Percentiles rank a stretch among this genome's conserved stretches.
Conservation (phyloP, 345 rosid species). For the Leavenworthia alabamica region DNA sequence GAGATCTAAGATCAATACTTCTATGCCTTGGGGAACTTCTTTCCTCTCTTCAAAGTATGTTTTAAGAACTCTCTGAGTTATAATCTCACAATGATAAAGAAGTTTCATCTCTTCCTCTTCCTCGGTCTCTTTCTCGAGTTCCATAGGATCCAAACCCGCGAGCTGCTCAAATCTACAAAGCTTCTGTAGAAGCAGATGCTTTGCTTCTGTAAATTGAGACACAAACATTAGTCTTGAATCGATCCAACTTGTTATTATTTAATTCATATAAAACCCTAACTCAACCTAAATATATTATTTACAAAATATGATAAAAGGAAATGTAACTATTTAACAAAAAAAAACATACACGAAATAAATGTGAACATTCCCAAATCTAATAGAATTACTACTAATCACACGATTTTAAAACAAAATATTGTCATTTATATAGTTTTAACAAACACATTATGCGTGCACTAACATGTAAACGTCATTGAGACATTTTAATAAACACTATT, state of each 20-base stretch:
- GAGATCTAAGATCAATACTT: constrained; percentile 55
- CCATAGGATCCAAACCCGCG: constrained; percentile 69
- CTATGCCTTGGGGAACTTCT: constrained; percentile 47
- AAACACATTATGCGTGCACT: background rate
- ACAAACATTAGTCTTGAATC: constrained; percentile 1
- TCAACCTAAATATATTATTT: background rate
- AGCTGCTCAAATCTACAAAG: constrained; percentile 74
- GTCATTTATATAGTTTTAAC: background rate
- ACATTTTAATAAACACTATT: constrained; percentile 1
- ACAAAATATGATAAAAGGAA: background rate
- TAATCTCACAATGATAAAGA: constrained; percentile 16
- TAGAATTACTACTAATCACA: background rate
- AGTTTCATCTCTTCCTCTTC: constrained; percentile 28
- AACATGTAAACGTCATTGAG: constrained; percentile 1
- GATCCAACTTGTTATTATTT: background rate
- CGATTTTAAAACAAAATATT: background rate
- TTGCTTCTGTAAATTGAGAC: constrained; percentile 49
- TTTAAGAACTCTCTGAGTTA: constrained; percentile 21
- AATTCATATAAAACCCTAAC: background rate
- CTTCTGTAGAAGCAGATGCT: constrained; percentile 65
- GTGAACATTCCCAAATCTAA: background rate
- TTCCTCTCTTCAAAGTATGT: constrained; percentile 25
- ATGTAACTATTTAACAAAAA: background rate
- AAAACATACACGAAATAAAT: background rate
- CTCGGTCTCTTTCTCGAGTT: constrained; percentile 54